These are phyloP conservation scores for Uronychia setigera DNA, from an alignment of 73 alveolate genomes.

Conservation along the genomic window DNA sequence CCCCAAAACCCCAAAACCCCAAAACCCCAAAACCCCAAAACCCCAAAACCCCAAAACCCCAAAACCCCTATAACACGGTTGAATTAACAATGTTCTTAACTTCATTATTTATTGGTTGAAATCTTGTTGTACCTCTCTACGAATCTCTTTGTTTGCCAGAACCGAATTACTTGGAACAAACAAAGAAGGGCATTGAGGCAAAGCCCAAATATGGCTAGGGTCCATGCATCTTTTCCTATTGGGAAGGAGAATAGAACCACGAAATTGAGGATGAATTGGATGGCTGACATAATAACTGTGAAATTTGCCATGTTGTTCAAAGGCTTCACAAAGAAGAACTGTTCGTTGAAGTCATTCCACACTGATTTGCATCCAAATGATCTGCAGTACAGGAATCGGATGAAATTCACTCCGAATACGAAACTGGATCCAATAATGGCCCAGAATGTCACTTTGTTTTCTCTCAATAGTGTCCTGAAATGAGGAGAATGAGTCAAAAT, in stretches of 20 bases:
- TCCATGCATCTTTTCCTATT: slow-evolving; percentile 35
- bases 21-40: too few relatives aligned
- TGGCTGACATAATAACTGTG: slow-evolving; percentile 12
- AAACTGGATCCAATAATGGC: slow-evolving; percentile 28
- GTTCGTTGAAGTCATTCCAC: slow-evolving; percentile 38
- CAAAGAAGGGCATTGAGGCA: not conserved
- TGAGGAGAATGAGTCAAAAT: slow-evolving; percentile 65
- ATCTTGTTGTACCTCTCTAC: not conserved
- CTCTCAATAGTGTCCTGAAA: slow-evolving; percentile 53
- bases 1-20: too few relatives aligned
- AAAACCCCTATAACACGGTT: too few relatives aligned
- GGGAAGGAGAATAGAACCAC: slow-evolving; percentile 20
- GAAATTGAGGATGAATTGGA: slow-evolving; percentile 13
- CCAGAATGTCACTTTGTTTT: slow-evolving; percentile 2
- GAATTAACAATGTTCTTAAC: too few relatives aligned
- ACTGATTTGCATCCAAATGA: slow-evolving; percentile 31
- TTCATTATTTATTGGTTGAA: too few relatives aligned
- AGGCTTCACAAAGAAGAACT: slow-evolving; percentile 54
- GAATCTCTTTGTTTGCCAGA: slow-evolving; percentile 9
- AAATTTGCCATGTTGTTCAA: slow-evolving; percentile 60
- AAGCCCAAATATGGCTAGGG: slow-evolving; percentile 25
- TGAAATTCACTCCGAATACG: slow-evolving; percentile 49
- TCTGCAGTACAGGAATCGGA: slow-evolving; percentile 35
- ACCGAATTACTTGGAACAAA: slow-evolving; percentile 13
- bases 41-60: too few relatives aligned